Base-by-base conservation (phyloP, 768 basidiomycete species). In the Floccularia luteovirens region DNA sequence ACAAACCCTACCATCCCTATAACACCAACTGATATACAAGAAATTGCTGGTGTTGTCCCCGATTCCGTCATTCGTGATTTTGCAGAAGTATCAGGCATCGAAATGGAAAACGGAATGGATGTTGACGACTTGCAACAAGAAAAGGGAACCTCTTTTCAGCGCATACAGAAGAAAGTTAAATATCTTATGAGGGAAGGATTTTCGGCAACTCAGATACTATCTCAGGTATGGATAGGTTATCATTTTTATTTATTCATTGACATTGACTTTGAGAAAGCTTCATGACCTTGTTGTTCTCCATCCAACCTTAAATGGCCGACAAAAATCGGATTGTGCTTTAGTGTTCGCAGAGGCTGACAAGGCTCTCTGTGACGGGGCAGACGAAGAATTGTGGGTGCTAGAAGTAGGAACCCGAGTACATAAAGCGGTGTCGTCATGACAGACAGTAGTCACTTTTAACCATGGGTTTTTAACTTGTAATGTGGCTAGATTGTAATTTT, bases 11-110 rank as follows among this genome's bases (percentile, higher is more conserved):
- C 88, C 0, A 77, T 77, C 13, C 69, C 77, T 22, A 90, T 99
- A 46, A 79, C 81, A 2, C 61, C 82, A 5, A 55, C 56, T 12
- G 90, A 92, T 45, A 86, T 98, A 10, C 90, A 97, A 59, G 96
- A 99, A 61, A 98, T 98, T 41, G 93, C 93, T 0, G 96, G 96
- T 0, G 87, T 96, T 19, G 90, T 97, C 0, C 96, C 94, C 0
- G 78, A 80, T 45, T 44, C 52, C 10, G 75, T 88, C 1, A 74
- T 98, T 33, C 64, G 74, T 12, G 67, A 73, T 34, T 81, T 98
- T 45, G 84, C 83, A 0, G 55, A 58, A 13, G 70, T 77, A 0
- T 57, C 97, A 19, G 92, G 92, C 2, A 67, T 97, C 12, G 83
- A 91, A 23, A 50, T 72, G 13, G 69, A 58, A 4, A 61, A 61